Base-by-base conservation (phyloP, 352 stramenopile genomes). In the Pythium myriotylum region DNA sequence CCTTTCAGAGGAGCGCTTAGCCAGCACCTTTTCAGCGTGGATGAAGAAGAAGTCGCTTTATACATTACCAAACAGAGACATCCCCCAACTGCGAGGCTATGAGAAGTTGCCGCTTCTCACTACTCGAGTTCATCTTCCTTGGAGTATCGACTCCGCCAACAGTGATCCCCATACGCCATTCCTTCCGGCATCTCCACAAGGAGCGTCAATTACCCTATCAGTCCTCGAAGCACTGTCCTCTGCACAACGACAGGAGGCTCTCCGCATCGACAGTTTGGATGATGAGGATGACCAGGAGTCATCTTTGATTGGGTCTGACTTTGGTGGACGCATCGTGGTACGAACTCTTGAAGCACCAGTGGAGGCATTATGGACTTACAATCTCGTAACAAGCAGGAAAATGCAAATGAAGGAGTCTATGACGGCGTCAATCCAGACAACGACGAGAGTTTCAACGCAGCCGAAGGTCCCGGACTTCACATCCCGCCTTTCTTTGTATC, bases 21-120 rank as follows among this genome's bases (percentile, higher is more conserved):
- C 52, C 1, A 37, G 24, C 16, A 33, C 87, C 39, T 88, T 92
- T 45, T 72, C 66, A 1, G 43, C 16, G 0, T 92, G 83, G 83
- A 88, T 74, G 51, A 64, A 65, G 19, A 57, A 80, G 32, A 81
- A 72, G 33, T 87, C 79, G 39, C 54, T 88, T 17, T 55, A 76
- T 45, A 47, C 83, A 3, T 19, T 87, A 23, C 78, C 79, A 14
- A 79, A 76, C 13, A 63, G 47, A 52, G 22, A 73, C 2, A 4
- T 92, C 0, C 54, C 60, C 12, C 59, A 24, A 2, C 43, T 91
- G 10, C 63, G 67, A 67, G 81, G 83, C 0, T 87, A 78, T 52
- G 77, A 92, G 42, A 61, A 55, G 20, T 42, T 92, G 9, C 61
- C 72, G 14, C 64, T 87, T 24, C 65, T 57, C 16, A 89, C 81